phyloP scores from a whole-genome alignment of 2,329 filamentous ascomycete genomes.

The Penicillium sp. region DNA sequence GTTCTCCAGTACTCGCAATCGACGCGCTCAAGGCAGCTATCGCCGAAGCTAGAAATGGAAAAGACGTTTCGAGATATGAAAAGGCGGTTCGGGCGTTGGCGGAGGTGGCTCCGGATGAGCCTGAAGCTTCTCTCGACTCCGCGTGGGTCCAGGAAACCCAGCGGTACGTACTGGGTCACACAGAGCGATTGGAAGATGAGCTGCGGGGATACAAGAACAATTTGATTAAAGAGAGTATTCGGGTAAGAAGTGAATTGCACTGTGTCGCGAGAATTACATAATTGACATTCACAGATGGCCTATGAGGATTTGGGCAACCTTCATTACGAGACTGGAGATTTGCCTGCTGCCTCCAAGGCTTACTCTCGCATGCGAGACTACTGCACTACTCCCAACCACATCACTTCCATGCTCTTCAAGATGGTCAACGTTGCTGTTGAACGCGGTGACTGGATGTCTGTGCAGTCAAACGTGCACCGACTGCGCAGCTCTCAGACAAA shows the following conservation, averaged over 20 bases:
- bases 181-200: slow-evolving; percentile 75
- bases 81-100: slow-evolving; percentile 66
- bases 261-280: background rate
- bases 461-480: slow-evolving; percentile 61
- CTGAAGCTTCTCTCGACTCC: slow-evolving; percentile 65
- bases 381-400: slow-evolving; percentile 77
- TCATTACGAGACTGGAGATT: slow-evolving; percentile 74
- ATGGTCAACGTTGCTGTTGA: slow-evolving; percentile 74
- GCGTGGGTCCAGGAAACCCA: slow-evolving; percentile 73
- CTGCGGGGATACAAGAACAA: slow-evolving; percentile 95
- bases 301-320: slow-evolving; percentile 89
- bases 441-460: slow-evolving; percentile 72
- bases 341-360: slow-evolving; percentile 69
- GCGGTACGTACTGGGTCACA: slow-evolving; percentile 66
- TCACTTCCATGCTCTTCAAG: slow-evolving; percentile 77
- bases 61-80: slow-evolving; percentile 70
- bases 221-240: slow-evolving; percentile 92
- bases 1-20: slow-evolving; percentile 70
- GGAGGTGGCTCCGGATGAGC: slow-evolving; percentile 63
- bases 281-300: slow-evolving; percentile 66
- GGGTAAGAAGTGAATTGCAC: slow-evolving; percentile 55
- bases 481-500: slow-evolving; percentile 54
- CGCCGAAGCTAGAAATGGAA: slow-evolving; percentile 70
- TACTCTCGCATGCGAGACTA: slow-evolving; percentile 88
- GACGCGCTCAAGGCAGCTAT: slow-evolving; percentile 81